These are phyloP conservation scores for Zychaea mexicana DNA, from an alignment of 371 early-diverging fungal genomes.

Conservation along the genomic window DNA sequence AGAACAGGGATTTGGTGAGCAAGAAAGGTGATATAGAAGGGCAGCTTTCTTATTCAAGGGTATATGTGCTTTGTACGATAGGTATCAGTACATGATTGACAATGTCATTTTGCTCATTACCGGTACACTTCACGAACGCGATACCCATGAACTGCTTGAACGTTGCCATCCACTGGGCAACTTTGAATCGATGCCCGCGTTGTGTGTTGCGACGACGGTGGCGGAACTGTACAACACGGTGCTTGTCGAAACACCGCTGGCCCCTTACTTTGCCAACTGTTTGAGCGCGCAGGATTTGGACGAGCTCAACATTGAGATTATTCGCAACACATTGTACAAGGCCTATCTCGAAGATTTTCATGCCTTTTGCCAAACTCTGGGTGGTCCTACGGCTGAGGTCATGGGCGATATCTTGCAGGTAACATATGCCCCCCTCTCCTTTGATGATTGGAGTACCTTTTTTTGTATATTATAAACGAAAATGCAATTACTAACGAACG, in stretches of 20 bases:
- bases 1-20: neutral
- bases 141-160: constrained; percentile 94
- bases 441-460: too few relatives aligned
- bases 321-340: constrained; percentile 97
- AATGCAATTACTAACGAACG: too few relatives aligned
- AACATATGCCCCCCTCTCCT: too few relatives aligned
- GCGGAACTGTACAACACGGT: constrained; percentile 95
- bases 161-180: constrained; percentile 96
- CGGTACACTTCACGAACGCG: constrained; percentile 97
- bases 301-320: constrained; percentile 98
- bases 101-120: constrained; percentile 97
- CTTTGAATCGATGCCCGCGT: constrained; percentile 97
- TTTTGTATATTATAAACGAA: too few relatives aligned
- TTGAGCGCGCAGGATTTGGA: constrained; percentile 96
- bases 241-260: constrained; percentile 95
- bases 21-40: neutral
- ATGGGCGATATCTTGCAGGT: constrained; percentile 93
- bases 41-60: too few relatives aligned
- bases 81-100: constrained; percentile 99
- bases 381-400: constrained; percentile 89
- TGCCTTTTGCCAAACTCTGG: constrained; percentile 81
- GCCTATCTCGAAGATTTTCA: constrained; percentile 98
- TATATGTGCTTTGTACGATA: constrained; percentile 28
- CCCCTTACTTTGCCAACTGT: constrained; percentile 97
- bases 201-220: constrained; percentile 96